Base-by-base conservation (phyloP, 2,329 filamentous ascomycete species). In the Cytospora leucostoma region DNA sequence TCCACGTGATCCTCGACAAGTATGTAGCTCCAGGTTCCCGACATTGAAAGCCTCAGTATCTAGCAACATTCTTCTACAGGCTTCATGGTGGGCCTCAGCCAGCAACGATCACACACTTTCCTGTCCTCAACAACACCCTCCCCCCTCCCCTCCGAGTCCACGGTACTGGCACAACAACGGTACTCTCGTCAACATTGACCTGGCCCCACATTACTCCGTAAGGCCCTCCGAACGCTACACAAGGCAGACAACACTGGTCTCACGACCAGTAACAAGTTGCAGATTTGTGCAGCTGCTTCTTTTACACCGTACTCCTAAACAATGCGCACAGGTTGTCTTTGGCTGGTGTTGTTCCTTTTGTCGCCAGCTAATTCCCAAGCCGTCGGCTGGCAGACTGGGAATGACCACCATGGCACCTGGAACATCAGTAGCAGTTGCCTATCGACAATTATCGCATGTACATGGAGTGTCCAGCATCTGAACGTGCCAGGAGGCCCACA, bases 401-500 rank as follows among this genome's bases (percentile, higher is more conserved):
- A n/a, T 12, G 17, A 44, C 40, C 40, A n/a, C 40, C 40, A 17
- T 8, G 17, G 40, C 40, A 44, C 40, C 8, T 44, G 40, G 40
- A 12, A 44, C 13, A 44, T 44, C 13, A 44, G 7, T 7, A 44
- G 17, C 40, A 63, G 44, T 47, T 59, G 44, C 34, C n/a, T 58
- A 17, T 58, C 44, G 32, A 59, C 61, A 17, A 58, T 63, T 4
- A 33, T 63, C 27, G 55, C 61, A n/a, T 63, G 61, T 55, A 63
- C 54, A n/a, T 63, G 61, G 61, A 63, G 52, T 21, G 49, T 59
- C 15, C 61, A 63, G 49, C 61, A 63, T 59, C 61, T 55, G 40
- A 63, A 63, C 34, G 47, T 63, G 19, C 55, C 55, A 15, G 33
- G 40, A 17, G 5, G 17, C 2, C 40, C 7, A 12, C 54, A 32